Evolutionary conservation across 345 rosid species (phyloP), one percentile per base, ranked within the genome.

Genomic region (Hibiscus syriacus): DNA sequence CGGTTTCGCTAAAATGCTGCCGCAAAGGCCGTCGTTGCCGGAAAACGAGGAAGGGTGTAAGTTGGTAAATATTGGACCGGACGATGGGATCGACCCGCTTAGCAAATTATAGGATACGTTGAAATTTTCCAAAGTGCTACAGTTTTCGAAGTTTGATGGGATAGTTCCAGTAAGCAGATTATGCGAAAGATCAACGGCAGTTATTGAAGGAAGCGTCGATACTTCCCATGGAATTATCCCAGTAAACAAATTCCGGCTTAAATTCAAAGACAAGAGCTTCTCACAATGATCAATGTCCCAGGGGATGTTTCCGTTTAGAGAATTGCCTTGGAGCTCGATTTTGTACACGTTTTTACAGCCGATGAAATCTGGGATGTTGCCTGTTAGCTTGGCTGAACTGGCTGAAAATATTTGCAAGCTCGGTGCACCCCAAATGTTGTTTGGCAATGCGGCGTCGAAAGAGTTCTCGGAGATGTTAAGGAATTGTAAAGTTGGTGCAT

Each of bases 161-260:
- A 94, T 94, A 0, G 97, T 73, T 3, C 99, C 99, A 10, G 93
- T 83, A 60, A 94, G 77, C 53, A 76, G 68, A 72, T 94, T 94
- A 43, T 67, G 85, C 22, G 99, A 94, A 39, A 94, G 86, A 68
- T 94, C 99, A 5, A 91, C 80, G 64, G 79, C 90, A 0, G 97
- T 80, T 41, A 94, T 86, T 0, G 84, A 75, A 0, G 90, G 96
- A 62, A 94, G 84, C 5, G 83, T 65, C 0, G 99, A 91, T 6
- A 94, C 89, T 72, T 91, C 92, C 91, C 88, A 79, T 0, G 98
- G 99, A 19, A 94, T 94, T 19, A 84, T 84, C 0, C 98, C 99
- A 6, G 84, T 61, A 36, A 94, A 84, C 39, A 81, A 80, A 67
- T 94, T 94, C 41, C 79, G 72, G 75, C 99, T 90, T 49, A 91